phyloP scores from a whole-genome alignment of 768 basidiomycete species.

The Cubamyces sp. region DNA sequence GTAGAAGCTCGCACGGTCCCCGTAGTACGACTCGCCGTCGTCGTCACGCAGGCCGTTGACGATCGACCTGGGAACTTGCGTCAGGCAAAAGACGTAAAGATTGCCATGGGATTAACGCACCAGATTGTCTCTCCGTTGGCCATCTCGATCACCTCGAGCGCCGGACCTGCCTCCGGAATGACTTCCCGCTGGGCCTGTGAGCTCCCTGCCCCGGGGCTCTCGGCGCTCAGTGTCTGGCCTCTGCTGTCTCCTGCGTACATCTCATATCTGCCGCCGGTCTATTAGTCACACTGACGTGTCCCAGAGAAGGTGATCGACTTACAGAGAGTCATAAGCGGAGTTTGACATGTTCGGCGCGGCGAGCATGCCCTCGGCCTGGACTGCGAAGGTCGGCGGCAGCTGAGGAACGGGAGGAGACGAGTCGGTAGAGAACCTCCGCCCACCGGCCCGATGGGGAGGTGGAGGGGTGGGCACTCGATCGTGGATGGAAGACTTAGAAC shows the following conservation, averaged over 20 bases:
- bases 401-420: conserved; percentile 72
- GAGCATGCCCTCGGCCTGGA: conserved; percentile 43
- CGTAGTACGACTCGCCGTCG: conserved; percentile 70
- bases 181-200: conserved; percentile 38
- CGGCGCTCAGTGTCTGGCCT: conserved; percentile 16
- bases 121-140: conserved; percentile 90
- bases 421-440: conserved; percentile 68
- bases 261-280: conserved; percentile 59
- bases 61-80: conserved; percentile 59
- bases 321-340: conserved; percentile 81
- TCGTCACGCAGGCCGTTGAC: conserved; percentile 83
- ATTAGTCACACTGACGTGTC: conserved; percentile 13
- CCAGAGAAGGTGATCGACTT: conserved; percentile 39
- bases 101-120: conserved; percentile 46
- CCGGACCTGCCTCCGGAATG: conserved; percentile 50
- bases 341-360: conserved; percentile 54
- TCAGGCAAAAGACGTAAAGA: conserved; percentile 15
- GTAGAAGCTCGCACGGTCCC: conserved; percentile 68
- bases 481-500: conserved; percentile 77
- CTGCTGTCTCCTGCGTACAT: conserved; percentile 72
- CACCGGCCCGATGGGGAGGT: conserved; percentile 59
- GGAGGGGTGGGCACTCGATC: conserved; percentile 89
- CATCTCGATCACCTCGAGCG: conserved; percentile 78
- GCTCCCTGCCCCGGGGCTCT: conserved; percentile 38
- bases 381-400: conserved; percentile 54